phyloP scores from a whole-genome alignment of 306 rosid species.

The Inga leiocalycina region DNA sequence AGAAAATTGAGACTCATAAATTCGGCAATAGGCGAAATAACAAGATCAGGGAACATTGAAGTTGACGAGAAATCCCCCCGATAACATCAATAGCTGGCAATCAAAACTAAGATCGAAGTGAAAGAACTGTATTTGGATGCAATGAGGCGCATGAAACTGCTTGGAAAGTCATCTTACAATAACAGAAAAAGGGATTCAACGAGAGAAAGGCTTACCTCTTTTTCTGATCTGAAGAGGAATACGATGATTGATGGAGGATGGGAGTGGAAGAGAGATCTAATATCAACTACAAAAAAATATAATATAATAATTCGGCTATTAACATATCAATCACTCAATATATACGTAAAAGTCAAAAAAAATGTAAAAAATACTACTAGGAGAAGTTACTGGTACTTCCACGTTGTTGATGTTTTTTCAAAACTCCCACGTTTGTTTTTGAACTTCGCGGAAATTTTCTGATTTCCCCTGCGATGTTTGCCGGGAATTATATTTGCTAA shows the following conservation, averaged over 20 bases:
- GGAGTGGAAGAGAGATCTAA: slow-evolving; percentile 41
- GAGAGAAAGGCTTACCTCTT: slow-evolving; percentile 39
- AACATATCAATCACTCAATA: background rate
- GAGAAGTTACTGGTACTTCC: background rate
- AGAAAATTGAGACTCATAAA: background rate
- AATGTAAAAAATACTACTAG: background rate
- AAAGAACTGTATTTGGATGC: slow-evolving; percentile 2
- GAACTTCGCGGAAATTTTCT: background rate
- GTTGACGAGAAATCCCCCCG: background rate
- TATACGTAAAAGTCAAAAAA: background rate
- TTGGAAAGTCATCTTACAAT: background rate
- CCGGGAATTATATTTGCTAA: background rate
- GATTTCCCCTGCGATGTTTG: background rate
- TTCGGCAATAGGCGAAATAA: slow-evolving; percentile 3
- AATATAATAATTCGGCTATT: background rate
- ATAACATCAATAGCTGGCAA: background rate
- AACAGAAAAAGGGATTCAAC: slow-evolving; percentile 44
- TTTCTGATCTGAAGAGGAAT: slow-evolving; percentile 62
- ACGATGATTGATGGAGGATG: slow-evolving; percentile 37
- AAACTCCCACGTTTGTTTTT: background rate
- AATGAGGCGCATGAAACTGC: background rate
- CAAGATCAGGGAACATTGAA: slow-evolving; percentile 29
- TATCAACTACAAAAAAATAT: slow-evolving; percentile 5
- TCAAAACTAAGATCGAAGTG: slow-evolving; percentile 30
- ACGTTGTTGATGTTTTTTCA: background rate